Evolutionary conservation across 1,284 basidiomycete genomes (phyloP), one percentile per base, ranked within the genome.

Genomic region (Cystobasidium pallidum): DNA sequence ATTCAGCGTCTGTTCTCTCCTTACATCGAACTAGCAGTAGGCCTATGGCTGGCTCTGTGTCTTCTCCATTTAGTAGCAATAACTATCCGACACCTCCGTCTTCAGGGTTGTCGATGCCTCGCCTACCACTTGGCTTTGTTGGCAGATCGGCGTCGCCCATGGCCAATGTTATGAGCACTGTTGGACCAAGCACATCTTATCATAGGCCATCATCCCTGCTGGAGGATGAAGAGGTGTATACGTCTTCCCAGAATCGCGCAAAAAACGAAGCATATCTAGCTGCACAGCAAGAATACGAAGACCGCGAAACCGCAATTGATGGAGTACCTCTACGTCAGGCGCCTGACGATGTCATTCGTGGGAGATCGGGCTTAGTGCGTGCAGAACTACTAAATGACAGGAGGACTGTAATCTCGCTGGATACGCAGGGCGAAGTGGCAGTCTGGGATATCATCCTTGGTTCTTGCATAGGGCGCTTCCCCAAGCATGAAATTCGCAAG

Each of bases 381-480:
- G 89, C 88, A 6, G 83, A 79, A 67, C 62, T 79, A 10, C 83
- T 99, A 57, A 98, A 94, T 80, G 93, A 98, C 79, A 86, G 94
- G 45, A 86, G 94, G 73, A 94, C 98, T 79, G 93, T 90, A 3
- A 82, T 99, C 66, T 93, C 93, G 0, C 88, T 97, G 47, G 91
- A 98, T 80, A 94, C 92, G 0, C 83, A 85, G 0, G 91, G 91
- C 10, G 78, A 90, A 75, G 88, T 99, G 2, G 90, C 89, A 0
- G 86, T 94, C 2, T 99, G 96, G 95, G 91, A 99, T 82, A 88
- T 99, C 66, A 84, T 95, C 19, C 85, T 87, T 0, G 88, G 90
- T 1, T 75, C 83, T 1, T 98, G 94, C 80, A 81, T 90, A 1
- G 95, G 95, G 1, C 82, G 85, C 57, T 94, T 88, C 80, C 76